Percentiles rank a stretch among this genome's conserved stretches.
These are phyloP conservation scores for Saturnispora besseyi DNA, from an alignment of 805 yeast genomes.

Conservation along the genomic window DNA sequence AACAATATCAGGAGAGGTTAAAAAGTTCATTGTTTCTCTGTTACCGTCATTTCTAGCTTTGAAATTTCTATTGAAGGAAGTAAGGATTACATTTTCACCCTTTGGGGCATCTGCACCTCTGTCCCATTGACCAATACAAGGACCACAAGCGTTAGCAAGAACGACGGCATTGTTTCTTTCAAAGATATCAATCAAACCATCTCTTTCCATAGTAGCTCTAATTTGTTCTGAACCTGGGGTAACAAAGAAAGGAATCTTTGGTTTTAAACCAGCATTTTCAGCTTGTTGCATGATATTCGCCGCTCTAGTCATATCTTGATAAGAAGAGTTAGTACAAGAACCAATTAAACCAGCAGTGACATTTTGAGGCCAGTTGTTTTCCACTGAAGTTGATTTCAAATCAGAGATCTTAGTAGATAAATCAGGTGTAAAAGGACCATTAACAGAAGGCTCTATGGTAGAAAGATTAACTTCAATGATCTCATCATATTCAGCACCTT, in stretches of 20 bases:
- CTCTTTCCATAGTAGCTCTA: constrained; percentile 96
- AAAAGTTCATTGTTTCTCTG: constrained; percentile 94
- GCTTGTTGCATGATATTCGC: constrained; percentile 91
- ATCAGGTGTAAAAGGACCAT: constrained; percentile 98
- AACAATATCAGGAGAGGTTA: constrained; percentile 93
- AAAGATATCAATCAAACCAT: constrained; percentile 83
- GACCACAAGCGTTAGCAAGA: constrained; percentile 97
- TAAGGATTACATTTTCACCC: constrained; percentile 93
- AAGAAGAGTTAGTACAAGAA: constrained; percentile 97
- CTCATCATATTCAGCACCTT: constrained; percentile 90
- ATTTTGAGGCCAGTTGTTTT: constrained; percentile 86
- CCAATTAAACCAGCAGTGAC: constrained; percentile 95
- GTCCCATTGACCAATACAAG: constrained; percentile 99
- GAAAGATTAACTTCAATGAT: constrained; percentile 82
- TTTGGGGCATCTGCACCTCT: constrained; percentile 78
- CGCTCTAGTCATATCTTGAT: constrained; percentile 96
- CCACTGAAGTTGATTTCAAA: constrained; percentile 73
- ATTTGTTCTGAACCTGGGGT: constrained; percentile 98
- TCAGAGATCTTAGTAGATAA: constrained; percentile 90
- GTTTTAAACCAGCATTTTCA: constrained; percentile 78
- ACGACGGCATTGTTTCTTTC: constrained; percentile 90
- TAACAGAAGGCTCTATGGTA: constrained; percentile 89
- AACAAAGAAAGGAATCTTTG: constrained; percentile 86
- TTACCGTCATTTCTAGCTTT: constrained; percentile 97
- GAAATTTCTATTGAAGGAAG: constrained; percentile 97